These are phyloP conservation scores for Phanerochaete carnosa DNA, from an alignment of 768 basidiomycete species.

Conservation along the genomic window DNA sequence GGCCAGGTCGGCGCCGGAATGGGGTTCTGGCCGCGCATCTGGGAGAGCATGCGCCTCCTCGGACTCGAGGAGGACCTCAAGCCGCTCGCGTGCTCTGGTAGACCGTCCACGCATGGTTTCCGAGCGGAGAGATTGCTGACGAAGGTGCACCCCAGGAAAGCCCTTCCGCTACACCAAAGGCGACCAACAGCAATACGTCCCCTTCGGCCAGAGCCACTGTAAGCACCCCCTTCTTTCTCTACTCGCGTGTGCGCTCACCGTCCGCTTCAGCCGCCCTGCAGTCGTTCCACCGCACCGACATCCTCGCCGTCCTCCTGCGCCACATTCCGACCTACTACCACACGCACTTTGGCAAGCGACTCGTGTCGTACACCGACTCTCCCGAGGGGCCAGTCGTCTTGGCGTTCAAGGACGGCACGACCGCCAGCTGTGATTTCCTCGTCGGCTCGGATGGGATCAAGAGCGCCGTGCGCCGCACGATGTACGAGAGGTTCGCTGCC, in stretches of 20 bases:
- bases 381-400: conserved; percentile 11
- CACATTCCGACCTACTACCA: conserved; percentile 17
- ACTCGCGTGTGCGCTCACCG: neutral
- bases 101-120: neutral
- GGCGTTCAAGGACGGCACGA: conserved; percentile 22
- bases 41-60: conserved; percentile 18
- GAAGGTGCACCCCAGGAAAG: neutral
- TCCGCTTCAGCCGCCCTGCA: neutral
- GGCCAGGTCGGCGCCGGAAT: conserved; percentile 24
- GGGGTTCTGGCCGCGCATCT: conserved; percentile 17
- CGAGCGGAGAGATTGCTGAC: neutral
- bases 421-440: conserved; percentile 21
- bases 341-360: conserved; percentile 27
- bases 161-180: conserved; percentile 12
- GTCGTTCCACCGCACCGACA: conserved; percentile 25
- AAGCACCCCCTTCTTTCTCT: neutral
- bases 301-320: conserved; percentile 23
- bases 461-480: conserved; percentile 19
- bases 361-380: conserved; percentile 24
- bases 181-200: conserved; percentile 7
- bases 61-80: conserved; percentile 17
- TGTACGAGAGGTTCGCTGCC: conserved; percentile 13
- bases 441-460: conserved; percentile 27
- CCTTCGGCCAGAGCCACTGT: conserved; percentile 2
- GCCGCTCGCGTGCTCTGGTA: neutral